Percentiles rank a stretch among this genome's conserved stretches.
phyloP scores from a whole-genome alignment of 2,329 filamentous ascomycete genomes.

The Penicillium polonicum region DNA sequence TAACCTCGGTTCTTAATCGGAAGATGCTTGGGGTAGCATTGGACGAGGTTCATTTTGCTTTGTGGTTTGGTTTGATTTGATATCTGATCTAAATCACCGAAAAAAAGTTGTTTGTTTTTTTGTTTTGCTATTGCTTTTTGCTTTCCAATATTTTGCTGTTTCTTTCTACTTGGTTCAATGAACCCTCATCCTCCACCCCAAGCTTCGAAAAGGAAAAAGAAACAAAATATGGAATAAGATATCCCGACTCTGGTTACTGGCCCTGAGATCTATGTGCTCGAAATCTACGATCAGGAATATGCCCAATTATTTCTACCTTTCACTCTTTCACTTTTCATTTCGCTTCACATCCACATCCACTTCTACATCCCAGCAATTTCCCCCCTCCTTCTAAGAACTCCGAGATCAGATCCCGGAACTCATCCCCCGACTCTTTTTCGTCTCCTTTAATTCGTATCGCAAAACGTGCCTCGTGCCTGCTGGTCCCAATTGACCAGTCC shows the following conservation, averaged over 20 bases:
- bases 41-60: slow-evolving; percentile 7
- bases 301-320: neutral
- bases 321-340: neutral
- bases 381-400: neutral
- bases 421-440: neutral
- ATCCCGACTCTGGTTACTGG: slow-evolving; percentile 9
- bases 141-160: neutral
- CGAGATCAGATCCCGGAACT: neutral
- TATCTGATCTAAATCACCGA: slow-evolving; percentile 6
- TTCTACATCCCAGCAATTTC: neutral
- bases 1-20: slow-evolving; percentile 15
- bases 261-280: slow-evolving; percentile 1
- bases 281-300: neutral
- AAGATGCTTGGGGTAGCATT: slow-evolving; percentile 17
- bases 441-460: neutral
- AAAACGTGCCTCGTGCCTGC: neutral
- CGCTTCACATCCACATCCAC: neutral
- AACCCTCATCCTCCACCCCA: neutral
- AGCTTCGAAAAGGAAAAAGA: neutral
- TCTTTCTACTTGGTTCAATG: slow-evolving; percentile 4
- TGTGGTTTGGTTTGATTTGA: slow-evolving; percentile 2
- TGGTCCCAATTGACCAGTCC: neutral
- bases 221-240: slow-evolving; percentile 9
- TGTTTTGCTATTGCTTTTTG: neutral
- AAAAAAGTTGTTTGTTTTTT: slow-evolving; percentile 19